These are phyloP conservation scores for Pleurotus tuber-regium DNA, from an alignment of 768 basidiomycete genomes.

Conservation along the genomic window DNA sequence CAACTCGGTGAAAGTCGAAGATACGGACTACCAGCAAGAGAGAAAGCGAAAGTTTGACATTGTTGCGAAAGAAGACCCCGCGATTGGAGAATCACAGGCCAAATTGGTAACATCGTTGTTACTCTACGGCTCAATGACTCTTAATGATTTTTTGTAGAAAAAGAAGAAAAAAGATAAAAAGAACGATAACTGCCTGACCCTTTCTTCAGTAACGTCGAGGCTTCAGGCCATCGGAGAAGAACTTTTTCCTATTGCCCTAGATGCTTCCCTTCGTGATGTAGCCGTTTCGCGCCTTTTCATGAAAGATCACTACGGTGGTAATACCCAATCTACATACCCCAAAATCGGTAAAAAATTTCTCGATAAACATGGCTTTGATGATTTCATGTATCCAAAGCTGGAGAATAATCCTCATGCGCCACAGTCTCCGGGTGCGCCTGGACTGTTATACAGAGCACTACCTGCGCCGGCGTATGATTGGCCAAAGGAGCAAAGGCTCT, in stretches of 20 bases:
- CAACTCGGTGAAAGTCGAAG: no score
- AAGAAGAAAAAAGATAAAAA: conserved; percentile 1
- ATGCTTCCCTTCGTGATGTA: not conserved
- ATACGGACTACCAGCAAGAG: no score
- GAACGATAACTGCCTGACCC: not conserved
- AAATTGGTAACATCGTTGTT: no score
- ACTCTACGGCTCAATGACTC: no score
- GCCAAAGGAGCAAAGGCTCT: not conserved
- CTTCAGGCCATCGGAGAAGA: not conserved
- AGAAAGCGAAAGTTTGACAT: no score
- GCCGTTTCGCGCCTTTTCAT: not conserved
- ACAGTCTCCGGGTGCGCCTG: conserved; percentile 27
- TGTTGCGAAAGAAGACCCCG: no score
- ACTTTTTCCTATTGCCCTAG: not conserved
- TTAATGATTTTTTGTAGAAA: no score
- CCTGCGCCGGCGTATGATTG: conserved; percentile 1
- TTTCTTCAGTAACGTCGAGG: not conserved
- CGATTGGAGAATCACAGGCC: no score
- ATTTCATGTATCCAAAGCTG: conserved; percentile 28
- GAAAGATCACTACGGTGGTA: conserved; percentile 3
- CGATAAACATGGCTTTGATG: conserved; percentile 20
- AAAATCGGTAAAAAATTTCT: conserved; percentile 17
- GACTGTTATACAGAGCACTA: conserved; percentile 21
- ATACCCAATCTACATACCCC: not conserved
- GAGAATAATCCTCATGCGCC: conserved; percentile 26